A percentile compares a stretch with the other conserved stretches of the same genome.
These are phyloP conservation scores for Paraphaeosphaeria sporulosa DNA, from an alignment of 2,329 filamentous ascomycete genomes.

Conservation along the genomic window DNA sequence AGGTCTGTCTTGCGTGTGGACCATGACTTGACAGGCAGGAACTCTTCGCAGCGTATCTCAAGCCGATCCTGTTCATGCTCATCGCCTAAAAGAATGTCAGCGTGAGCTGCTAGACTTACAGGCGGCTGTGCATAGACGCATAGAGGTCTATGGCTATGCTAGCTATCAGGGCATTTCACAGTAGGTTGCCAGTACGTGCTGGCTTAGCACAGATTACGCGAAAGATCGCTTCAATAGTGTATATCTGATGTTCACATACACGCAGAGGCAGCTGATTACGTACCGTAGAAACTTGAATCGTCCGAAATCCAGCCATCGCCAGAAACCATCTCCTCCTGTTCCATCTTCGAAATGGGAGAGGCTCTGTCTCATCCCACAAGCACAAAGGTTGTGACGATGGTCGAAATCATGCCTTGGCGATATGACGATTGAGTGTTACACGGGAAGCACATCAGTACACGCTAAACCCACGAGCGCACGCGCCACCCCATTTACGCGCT, in stretches of 20 bases:
- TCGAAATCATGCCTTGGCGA: constrained; percentile 11
- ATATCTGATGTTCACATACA: background rate
- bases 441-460: background rate
- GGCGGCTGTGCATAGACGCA: background rate
- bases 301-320: constrained; percentile 49
- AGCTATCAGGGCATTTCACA: too few relatives aligned
- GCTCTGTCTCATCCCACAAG: constrained; percentile 12
- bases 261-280: constrained; percentile 12
- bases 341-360: constrained; percentile 25
- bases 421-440: constrained; percentile 19
- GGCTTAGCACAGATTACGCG: too few relatives aligned
- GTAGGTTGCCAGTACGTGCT: too few relatives aligned
- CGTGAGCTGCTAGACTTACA: background rate
- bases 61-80: constrained; percentile 37
- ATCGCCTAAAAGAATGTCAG: constrained; percentile 26
- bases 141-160: background rate
- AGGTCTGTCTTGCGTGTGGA: constrained; percentile 29
- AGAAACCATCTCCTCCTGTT: constrained; percentile 35
- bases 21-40: constrained; percentile 29
- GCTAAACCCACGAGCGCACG: background rate
- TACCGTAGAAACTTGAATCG: constrained; percentile 57
- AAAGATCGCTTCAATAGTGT: background rate
- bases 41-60: constrained; percentile 24
- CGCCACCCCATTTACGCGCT: constrained; percentile 3
- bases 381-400: constrained; percentile 9